phyloP scores from a whole-genome alignment of 139 green algal genomes.

The Micractinium conductrix region DNA sequence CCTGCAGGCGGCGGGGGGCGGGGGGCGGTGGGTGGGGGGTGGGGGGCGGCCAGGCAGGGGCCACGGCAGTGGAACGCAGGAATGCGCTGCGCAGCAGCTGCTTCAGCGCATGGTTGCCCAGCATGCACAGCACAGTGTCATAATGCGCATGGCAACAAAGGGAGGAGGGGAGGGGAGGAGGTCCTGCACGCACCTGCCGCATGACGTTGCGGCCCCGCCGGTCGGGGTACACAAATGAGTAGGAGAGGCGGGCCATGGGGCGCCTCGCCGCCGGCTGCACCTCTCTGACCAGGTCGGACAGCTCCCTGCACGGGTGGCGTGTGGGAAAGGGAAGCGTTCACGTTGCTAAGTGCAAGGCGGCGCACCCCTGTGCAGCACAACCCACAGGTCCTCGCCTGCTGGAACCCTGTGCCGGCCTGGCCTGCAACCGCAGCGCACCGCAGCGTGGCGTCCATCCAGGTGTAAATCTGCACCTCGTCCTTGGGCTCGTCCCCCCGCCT shows the following conservation, averaged over 20 bases:
- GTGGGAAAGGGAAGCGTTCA: no score
- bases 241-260: constrained; percentile 70
- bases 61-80: no score
- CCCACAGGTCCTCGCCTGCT: not conserved
- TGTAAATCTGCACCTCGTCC: constrained; percentile 87
- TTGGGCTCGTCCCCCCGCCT: constrained; percentile 36
- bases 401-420: no score
- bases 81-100: no score
- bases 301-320: constrained; percentile 69
- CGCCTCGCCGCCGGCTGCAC: constrained; percentile 62
- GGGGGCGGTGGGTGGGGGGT: no score
- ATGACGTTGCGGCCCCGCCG: constrained; percentile 87
- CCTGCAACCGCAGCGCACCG: constrained; percentile 22
- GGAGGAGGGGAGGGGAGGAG: not conserved
- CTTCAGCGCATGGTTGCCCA: no score
- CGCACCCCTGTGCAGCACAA: not conserved
- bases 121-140: no score
- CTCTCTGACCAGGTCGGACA: constrained; percentile 92
- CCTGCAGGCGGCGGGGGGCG: no score
- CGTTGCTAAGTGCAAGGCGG: no score
- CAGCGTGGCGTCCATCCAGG: constrained; percentile 93
- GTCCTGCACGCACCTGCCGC: constrained; percentile 63
- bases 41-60: no score
- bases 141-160: not conserved
- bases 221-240: constrained; percentile 94